Base-by-base conservation (phyloP, 2,329 filamentous ascomycete species). In the Phialophora expanda region DNA sequence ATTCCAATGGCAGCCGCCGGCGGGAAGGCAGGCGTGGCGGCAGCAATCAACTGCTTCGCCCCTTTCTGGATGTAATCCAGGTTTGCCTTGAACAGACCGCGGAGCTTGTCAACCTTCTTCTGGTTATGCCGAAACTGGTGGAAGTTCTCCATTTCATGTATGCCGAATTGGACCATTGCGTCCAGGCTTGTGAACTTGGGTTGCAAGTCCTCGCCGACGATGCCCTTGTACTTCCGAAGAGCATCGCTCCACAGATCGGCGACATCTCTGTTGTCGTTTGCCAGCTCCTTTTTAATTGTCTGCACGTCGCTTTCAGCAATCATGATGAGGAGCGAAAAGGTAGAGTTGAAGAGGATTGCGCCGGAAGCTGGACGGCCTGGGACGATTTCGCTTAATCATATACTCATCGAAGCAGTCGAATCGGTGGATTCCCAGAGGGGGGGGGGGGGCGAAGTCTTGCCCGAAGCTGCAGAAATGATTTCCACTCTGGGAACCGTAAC, bases 31-130 rank as follows among this genome's bases (percentile, higher is more conserved):
- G 59, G 59, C n/a, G 53, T 55, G 22, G 59, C 64, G n/a, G 62
- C 65, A 32, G 56, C 56, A 17, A 65, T 26, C 17, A 67, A 28
- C 32, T 67, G 56, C 28, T 65, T 17, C 2, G 62, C 38, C 4
- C 65, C 61, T 26, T 61, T 46, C 53, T 65, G 48, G 46, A 65
- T 65, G 53, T 50, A 62, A 14, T 24, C 62, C 9, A 67, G 12
- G 32, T 67, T 67, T 4, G 24, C 17, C 28, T 22, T 56, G 55
- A 67, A 65, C 14, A 65, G 62, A 12, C 50, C 24, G 9, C 65
- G 61, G 7, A 67, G 34, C 56, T 67, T 65, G 53, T 65, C 62
- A 38, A 67, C 44, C 51, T 65, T 61, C 24, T 53, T 53, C 44
- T 62, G 24, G 48, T 65, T 51, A 32, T 67, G 56, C 11, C 62